Conservation (phyloP, 805 yeast genomes). For the Nakazawaea pomicola region DNA sequence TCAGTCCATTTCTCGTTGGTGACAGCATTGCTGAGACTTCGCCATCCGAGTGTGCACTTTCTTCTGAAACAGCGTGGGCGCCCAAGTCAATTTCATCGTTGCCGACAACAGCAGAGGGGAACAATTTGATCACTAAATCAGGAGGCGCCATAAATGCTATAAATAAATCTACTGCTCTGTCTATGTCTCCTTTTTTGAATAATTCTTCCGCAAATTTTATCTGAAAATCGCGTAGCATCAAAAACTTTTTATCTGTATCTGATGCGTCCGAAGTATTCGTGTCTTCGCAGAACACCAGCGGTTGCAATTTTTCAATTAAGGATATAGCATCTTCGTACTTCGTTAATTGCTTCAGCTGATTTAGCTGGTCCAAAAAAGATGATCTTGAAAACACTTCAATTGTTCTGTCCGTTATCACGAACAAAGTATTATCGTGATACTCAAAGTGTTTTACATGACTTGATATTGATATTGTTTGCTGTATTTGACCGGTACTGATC, state of each 20-base stretch:
- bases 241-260: conserved; percentile 25
- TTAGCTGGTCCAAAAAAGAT: conserved; percentile 29
- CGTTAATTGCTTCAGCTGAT: conserved; percentile 22
- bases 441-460: conserved; percentile 16
- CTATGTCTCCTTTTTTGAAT: conserved; percentile 24
- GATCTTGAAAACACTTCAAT: conserved; percentile 23
- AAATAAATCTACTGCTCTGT: conserved; percentile 38
- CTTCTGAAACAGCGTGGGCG: neutral
- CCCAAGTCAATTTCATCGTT: neutral
- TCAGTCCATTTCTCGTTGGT: conserved; percentile 12
- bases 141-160: conserved; percentile 59
- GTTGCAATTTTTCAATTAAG: conserved; percentile 30
- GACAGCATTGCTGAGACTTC: neutral
- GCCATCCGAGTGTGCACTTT: neutral
- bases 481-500: conserved; percentile 27
- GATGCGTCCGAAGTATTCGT: conserved; percentile 12
- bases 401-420: conserved; percentile 23
- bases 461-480: conserved; percentile 24
- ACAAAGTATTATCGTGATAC: conserved; percentile 21
- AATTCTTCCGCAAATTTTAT: conserved; percentile 32
- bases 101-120: conserved; percentile 29
- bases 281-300: conserved; percentile 16
- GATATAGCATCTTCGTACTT: conserved; percentile 40
- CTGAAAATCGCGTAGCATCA: conserved; percentile 38
- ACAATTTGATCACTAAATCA: conserved; percentile 38